These are phyloP conservation scores for Pulveroboletus sp. DNA, from an alignment of 768 basidiomycete species.

Conservation along the genomic window DNA sequence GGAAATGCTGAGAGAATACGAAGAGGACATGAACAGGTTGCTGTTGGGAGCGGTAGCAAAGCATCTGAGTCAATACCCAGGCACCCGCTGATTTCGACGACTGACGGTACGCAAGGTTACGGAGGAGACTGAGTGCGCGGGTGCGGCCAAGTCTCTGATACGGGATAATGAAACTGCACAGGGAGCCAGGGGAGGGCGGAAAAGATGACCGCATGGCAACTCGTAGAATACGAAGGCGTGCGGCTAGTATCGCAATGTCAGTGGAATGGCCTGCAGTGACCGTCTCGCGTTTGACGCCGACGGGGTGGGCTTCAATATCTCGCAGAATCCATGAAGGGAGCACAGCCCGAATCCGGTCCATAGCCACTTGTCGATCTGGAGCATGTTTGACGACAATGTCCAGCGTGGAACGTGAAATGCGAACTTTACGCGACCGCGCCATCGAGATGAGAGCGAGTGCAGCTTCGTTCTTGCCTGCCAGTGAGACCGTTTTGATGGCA, in stretches of 20 bases:
- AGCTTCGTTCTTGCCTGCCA: slow-evolving; percentile 33
- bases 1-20: slow-evolving; percentile 50
- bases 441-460: slow-evolving; percentile 46
- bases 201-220: slow-evolving; percentile 18
- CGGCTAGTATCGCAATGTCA: slow-evolving; percentile 11
- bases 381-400: slow-evolving; percentile 28
- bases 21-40: slow-evolving; percentile 26
- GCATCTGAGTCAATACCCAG: slow-evolving; percentile 30
- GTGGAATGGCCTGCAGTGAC: background rate
- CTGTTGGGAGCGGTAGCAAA: slow-evolving; percentile 20
- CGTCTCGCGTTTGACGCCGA: background rate
- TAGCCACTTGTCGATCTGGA: slow-evolving; percentile 1
- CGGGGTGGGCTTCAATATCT: background rate
- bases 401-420: slow-evolving; percentile 36
- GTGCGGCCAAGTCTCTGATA: slow-evolving; percentile 22
- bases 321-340: slow-evolving; percentile 13
- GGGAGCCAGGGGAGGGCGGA: slow-evolving; percentile 19
- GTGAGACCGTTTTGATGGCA: slow-evolving; percentile 40
- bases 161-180: slow-evolving; percentile 16
- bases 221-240: slow-evolving; percentile 24
- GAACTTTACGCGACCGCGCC: slow-evolving; percentile 25
- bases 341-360: slow-evolving; percentile 6
- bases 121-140: slow-evolving; percentile 14
- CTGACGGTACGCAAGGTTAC: slow-evolving; percentile 19
- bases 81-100: slow-evolving; percentile 22